Conservation (phyloP, 2,329 filamentous ascomycete species). For the Lachnellula occidentalis region DNA sequence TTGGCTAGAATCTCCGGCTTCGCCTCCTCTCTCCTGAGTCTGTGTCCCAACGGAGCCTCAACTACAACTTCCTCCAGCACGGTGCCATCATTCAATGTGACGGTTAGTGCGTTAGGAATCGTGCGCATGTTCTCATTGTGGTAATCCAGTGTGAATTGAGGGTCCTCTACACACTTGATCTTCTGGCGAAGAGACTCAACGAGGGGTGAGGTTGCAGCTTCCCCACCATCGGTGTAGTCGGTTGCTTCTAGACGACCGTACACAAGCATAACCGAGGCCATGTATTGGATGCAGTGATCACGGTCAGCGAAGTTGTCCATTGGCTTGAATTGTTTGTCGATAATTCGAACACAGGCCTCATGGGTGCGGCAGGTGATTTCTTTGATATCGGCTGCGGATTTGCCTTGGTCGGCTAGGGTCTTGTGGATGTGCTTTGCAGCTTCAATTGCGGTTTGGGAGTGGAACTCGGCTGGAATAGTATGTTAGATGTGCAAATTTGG, state of each 20-base stretch:
- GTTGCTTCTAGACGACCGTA: conserved; percentile 89
- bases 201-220: conserved; percentile 83
- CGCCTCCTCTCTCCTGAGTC: conserved; percentile 85
- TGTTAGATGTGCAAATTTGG: conserved; percentile 20
- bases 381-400: conserved; percentile 91
- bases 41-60: conserved; percentile 91
- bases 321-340: conserved; percentile 99
- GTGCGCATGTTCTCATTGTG: conserved; percentile 89
- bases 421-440: conserved; percentile 83
- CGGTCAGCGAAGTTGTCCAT: conserved; percentile 99
- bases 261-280: conserved; percentile 92
- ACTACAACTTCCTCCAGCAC: conserved; percentile 85
- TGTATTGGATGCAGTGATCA: conserved; percentile 99
- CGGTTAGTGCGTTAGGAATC: conserved; percentile 94
- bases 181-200: conserved; percentile 88
- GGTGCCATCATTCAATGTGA: conserved; percentile 91
- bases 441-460: conserved; percentile 97
- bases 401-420: conserved; percentile 77
- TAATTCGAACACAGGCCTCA: conserved; percentile 97
- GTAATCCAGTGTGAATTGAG: conserved; percentile 91
- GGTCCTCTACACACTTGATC: conserved; percentile 95
- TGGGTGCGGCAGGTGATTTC: conserved; percentile 90
- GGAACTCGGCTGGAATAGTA: conserved; percentile 69
- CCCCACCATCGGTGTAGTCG: conserved; percentile 88
- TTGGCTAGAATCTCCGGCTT: conserved; percentile 96